Base-by-base conservation (phyloP, 192 early-diverging fungal genomes). In the Backusella westeae region DNA sequence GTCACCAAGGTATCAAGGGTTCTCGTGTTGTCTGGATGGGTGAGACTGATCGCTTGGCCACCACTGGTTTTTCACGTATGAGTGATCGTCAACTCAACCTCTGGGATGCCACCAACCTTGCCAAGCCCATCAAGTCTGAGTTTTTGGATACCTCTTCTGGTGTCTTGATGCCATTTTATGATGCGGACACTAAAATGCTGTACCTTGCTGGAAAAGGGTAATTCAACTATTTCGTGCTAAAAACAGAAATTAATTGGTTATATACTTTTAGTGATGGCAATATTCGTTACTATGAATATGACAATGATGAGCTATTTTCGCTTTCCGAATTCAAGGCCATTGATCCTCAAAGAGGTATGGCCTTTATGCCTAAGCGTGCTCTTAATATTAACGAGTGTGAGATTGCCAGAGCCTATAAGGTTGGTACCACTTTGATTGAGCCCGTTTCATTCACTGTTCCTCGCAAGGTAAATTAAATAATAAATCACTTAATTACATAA, bases 231-330 rank as follows among this genome's bases (percentile, higher is more conserved):
- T 29, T 34, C 6, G 34, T 38, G 9, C 10, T n/a, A 23, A 69
- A 42, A 70, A 49, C 17, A n/a, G 46, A 78, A 74, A 59, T 17
- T 26, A 72, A 44, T 32, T 35, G n/a, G 5, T 26, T 1, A 4
- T 52, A 29, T n/a, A 44, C 44, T 56, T 12, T 46, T 73, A 94
- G 98, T 77, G 98, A 99, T 86, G 98, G 96, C 46, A 99, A 96
- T 85, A 98, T 99, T 81, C 93, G 97, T 35, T 99, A 99, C 88
- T 99, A 94, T 81, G 98, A 99, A 87, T 98, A 93, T 81, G 94
- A 93, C 72, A 95, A 98, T 78, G 97, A 99, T 77, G 95, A 95
- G 66, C 79, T 99, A 79, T 93, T 90, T 87, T 85, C 82, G 59
- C 83, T 99, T 38, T 93, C 96, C 39, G 94, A 97, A 81, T 97